Evolutionary conservation across 1,284 basidiomycete species (phyloP).

Genomic region (Somion occarium): DNA sequence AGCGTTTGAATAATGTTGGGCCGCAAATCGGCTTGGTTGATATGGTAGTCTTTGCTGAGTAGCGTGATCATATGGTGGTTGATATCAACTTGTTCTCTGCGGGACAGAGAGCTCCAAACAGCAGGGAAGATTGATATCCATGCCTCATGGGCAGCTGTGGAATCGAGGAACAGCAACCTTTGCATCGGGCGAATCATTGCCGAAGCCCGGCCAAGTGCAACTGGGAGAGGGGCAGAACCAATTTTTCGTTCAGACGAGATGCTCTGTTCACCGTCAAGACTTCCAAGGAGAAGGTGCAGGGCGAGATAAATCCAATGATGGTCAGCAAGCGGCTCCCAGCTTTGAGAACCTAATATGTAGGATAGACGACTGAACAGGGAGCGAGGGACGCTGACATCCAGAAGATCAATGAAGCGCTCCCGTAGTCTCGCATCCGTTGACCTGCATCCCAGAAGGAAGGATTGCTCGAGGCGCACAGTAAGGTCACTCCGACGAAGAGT

Average conservation of each 20-base stretch:
- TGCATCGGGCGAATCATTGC: constrained; percentile 76
- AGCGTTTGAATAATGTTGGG: constrained; percentile 95
- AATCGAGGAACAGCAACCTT: constrained; percentile 80
- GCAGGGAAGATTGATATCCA: constrained; percentile 93
- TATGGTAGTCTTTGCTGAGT: constrained; percentile 91
- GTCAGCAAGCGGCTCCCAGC: constrained; percentile 92
- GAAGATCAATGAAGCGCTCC: constrained; percentile 85
- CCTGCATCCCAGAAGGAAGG: constrained; percentile 91
- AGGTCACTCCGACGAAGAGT: constrained; percentile 87
- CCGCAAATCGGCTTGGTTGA: constrained; percentile 84
- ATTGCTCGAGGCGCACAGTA: constrained; percentile 89
- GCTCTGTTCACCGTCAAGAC: constrained; percentile 64
- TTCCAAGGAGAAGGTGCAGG: constrained; percentile 84
- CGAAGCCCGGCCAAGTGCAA: constrained; percentile 46
- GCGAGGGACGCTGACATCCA: constrained; percentile 87
- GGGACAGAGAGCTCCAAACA: constrained; percentile 84
- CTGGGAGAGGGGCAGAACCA: constrained; percentile 27
- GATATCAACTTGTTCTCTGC: constrained; percentile 86
- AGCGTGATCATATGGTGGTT: constrained; percentile 89
- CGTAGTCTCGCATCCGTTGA: constrained; percentile 79
- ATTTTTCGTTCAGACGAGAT: constrained; percentile 31
- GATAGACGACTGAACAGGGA: constrained; percentile 81
- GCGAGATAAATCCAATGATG: constrained; percentile 96
- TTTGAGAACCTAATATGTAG: constrained; percentile 92
- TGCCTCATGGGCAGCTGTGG: constrained; percentile 72